These are phyloP conservation scores for Cicer yamashitae DNA, from an alignment of 306 rosid species.

Conservation along the genomic window DNA sequence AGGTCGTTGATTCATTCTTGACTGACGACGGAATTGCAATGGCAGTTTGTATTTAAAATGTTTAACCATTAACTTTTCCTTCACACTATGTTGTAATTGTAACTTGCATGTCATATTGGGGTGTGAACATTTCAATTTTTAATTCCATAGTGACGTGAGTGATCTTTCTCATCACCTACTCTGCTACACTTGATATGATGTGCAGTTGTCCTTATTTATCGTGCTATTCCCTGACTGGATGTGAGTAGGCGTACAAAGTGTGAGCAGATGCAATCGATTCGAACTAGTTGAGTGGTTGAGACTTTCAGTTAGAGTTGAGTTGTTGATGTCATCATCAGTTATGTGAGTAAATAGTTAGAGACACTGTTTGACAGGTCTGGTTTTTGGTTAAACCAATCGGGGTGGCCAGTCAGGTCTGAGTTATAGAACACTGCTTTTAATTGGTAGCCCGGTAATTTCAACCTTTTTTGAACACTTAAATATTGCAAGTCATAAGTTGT, in stretches of 20 bases:
- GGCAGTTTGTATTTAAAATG: too few relatives aligned
- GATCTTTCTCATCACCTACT: background rate
- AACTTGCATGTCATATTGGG: background rate
- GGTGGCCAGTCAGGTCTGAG: background rate
- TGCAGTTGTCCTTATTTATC: background rate
- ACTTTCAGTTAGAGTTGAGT: background rate
- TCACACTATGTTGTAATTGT: background rate
- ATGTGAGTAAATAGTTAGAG: background rate
- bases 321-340: background rate
- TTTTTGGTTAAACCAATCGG: background rate
- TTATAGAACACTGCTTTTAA: background rate
- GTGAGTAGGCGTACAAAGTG: background rate
- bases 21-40: background rate
- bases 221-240: background rate
- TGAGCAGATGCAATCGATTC: background rate
- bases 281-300: background rate
- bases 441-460: slow-evolving; percentile 1
- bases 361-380: background rate
- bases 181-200: background rate
- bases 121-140: background rate
- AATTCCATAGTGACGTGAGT: background rate
- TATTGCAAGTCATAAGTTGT: slow-evolving; percentile 1
- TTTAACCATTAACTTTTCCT: too few relatives aligned
- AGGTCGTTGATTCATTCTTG: background rate
- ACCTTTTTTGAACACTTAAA: background rate